Conservation (phyloP, 495 filamentous ascomycete genomes). For the Tuber umbilicatum region DNA sequence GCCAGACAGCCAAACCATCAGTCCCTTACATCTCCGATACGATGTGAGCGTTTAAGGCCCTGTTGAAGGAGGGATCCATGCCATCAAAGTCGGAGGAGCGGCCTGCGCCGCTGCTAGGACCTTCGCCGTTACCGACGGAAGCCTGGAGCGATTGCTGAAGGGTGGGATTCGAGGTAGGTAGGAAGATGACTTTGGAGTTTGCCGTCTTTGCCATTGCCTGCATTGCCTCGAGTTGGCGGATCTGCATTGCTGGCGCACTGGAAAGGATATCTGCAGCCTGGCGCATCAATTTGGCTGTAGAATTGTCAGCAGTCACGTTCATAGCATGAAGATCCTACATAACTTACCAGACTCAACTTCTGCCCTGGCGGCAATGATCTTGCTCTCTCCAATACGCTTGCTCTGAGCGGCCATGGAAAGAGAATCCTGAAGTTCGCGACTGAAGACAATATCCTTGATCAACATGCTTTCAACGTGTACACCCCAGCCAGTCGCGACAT, state of each 20-base stretch:
- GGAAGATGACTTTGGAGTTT: slow-evolving; percentile 94
- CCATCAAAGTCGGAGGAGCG: slow-evolving; percentile 49
- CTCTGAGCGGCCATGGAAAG: slow-evolving; percentile 99
- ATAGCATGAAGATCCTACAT: neutral
- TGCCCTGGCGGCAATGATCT: slow-evolving; percentile 93
- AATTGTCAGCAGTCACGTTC: neutral
- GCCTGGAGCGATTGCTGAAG: slow-evolving; percentile 47
- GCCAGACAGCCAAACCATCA: neutral
- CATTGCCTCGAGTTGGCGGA: slow-evolving; percentile 98
- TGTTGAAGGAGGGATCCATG: slow-evolving; percentile 59
- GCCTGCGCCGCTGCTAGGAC: slow-evolving; percentile 33
- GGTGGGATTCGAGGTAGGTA: slow-evolving; percentile 51
- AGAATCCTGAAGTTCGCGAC: slow-evolving; percentile 90
- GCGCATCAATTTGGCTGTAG: slow-evolving; percentile 71
- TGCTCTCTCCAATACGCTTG: slow-evolving; percentile 96
- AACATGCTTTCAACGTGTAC: slow-evolving; percentile 97
- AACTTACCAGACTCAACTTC: slow-evolving; percentile 78
- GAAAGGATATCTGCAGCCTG: slow-evolving; percentile 94
- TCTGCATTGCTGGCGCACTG: slow-evolving; percentile 96
- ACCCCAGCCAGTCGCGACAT: slow-evolving; percentile 89
- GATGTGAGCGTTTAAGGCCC: slow-evolving; percentile 74
- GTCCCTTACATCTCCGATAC: slow-evolving; percentile 74
- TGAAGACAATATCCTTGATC: slow-evolving; percentile 99
- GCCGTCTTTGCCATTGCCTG: slow-evolving; percentile 96
- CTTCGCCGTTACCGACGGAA: slow-evolving; percentile 53